Percentiles rank a stretch among this genome's conserved stretches.
Conservation (phyloP, 2,329 filamentous ascomycete genomes). For the Dactylellina haptotyla region DNA sequence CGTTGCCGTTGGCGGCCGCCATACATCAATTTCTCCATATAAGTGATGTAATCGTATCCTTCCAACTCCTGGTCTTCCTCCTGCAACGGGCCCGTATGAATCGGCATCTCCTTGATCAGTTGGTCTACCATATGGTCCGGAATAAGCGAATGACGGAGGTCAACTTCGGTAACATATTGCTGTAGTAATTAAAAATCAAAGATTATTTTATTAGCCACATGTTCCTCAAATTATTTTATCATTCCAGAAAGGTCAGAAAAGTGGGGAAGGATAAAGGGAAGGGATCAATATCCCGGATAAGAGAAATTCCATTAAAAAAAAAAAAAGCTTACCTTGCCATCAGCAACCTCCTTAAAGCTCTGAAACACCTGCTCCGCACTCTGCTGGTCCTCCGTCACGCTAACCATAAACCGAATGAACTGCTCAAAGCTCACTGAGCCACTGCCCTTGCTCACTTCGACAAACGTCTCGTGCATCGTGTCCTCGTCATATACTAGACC, state of each 20-base stretch:
- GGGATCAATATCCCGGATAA: no score
- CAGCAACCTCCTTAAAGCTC: conserved; percentile 94
- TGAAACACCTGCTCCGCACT: conserved; percentile 98
- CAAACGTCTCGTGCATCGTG: conserved; percentile 96
- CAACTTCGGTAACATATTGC: conserved; percentile 97
- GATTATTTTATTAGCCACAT: no score
- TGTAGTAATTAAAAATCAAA: conserved; percentile 58
- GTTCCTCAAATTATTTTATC: no score
- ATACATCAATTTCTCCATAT: conserved; percentile 88
- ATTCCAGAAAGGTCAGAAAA: no score
- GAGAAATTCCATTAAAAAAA: conserved; percentile 4
- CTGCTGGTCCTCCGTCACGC: conserved; percentile 98
- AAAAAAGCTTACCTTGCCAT: conserved; percentile 76
- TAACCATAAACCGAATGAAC: conserved; percentile 99
- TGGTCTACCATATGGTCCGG: conserved; percentile 97
- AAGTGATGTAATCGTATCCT: conserved; percentile 88
- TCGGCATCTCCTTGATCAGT: conserved; percentile 84
- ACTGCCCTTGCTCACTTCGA: conserved; percentile 81
- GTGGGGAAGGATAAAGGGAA: no score
- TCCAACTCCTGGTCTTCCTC: conserved; percentile 82
- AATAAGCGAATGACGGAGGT: conserved; percentile 91
- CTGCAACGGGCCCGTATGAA: conserved; percentile 76
- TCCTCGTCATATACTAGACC: conserved; percentile 96
- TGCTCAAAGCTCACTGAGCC: conserved; percentile 95
- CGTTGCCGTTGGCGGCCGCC: conserved; percentile 52